Evolutionary conservation across 2,329 filamentous ascomycete genomes (phyloP), one percentile per base, ranked within the genome.

Genomic region (Leptosphaerulina australis): DNA sequence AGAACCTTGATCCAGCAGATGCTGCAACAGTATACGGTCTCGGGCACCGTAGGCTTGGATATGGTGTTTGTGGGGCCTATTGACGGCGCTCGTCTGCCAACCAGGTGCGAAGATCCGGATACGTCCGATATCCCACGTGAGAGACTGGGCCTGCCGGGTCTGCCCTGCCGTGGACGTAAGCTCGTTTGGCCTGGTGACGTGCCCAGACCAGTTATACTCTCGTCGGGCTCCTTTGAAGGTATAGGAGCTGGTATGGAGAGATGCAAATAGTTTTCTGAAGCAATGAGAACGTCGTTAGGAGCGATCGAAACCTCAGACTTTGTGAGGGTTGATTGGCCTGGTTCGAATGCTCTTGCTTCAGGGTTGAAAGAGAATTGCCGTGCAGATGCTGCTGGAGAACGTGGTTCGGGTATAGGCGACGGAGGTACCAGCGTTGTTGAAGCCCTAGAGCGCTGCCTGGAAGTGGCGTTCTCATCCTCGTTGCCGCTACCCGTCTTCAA

Each of bases 1-100:
- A 56, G 59, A 17, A 74, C 65, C 7, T 65, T 63, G 30, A 74
- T 66, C 71, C 70, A 74, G 50, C 71, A 74, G 28, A 73, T 69
- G 28, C 64, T 67, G 55, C 71, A 74, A 36, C 62, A 66, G 43
- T 70, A 70, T 0, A 68, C 59, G 1, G 59, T 55, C 9, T 68
- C 63, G 2, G 41, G 37, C 30, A 58, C 56, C 9, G 34, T 20
- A n/a, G 50, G 39, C 33, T 59, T 62, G 14, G 58, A 35, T 3
- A 53, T 37, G 9, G 47, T 38, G 2, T 50, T 44, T 8, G 53
- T 52, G 22, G 51, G 29, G 3, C 38, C 48, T 11, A 48, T 37
- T 10, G 50, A 44, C 15, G 48, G 50, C 25, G 58, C 46, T 24
- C 52, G 58, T 8, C 48, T 44, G 7, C 55, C 53, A 17, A 56